Evolutionary conservation across 2,329 filamentous ascomycete genomes (phyloP).

Genomic region (Dactylellina drechsleri): DNA sequence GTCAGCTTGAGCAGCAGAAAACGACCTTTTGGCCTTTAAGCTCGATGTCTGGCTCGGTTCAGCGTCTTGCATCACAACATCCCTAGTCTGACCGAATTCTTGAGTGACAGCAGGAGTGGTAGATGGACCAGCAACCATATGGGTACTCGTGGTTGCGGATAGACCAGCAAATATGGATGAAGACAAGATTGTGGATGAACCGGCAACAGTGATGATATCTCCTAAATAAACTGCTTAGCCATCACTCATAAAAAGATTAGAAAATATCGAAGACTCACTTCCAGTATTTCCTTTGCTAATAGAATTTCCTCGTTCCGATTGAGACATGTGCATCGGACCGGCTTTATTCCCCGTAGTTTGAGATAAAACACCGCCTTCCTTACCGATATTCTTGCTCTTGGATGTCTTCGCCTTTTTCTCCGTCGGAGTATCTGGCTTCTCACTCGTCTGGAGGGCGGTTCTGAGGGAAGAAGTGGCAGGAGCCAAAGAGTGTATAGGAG

Average conservation of each 20-base stretch:
- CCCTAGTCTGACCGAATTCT: background rate
- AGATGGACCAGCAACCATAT: too few relatives aligned
- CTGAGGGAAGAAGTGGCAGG: background rate
- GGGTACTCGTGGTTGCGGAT: too few relatives aligned
- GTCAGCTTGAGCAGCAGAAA: background rate
- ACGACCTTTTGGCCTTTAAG: background rate
- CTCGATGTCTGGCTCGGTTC: background rate
- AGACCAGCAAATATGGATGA: too few relatives aligned
- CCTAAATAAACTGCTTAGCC: background rate
- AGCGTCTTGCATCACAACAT: background rate
- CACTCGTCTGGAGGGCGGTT: background rate
- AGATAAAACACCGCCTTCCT: background rate
- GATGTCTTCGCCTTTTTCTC: slow-evolving; percentile 11
- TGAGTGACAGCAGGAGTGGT: too few relatives aligned
- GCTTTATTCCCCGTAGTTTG: slow-evolving; percentile 32
- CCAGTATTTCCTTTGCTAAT: background rate
- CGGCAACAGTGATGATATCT: too few relatives aligned
- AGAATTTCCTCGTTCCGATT: slow-evolving; percentile 14
- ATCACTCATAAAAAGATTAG: too few relatives aligned
- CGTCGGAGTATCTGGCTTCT: background rate
- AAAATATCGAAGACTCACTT: slow-evolving; percentile 2
- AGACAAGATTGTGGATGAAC: too few relatives aligned
- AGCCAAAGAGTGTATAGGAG: background rate
- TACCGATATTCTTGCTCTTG: slow-evolving; percentile 4
- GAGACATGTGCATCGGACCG: background rate